A percentile compares a stretch with the other conserved stretches of the same genome.
Conservation (phyloP, 2,329 filamentous ascomycete species). For the Epichloe bromicola region DNA sequence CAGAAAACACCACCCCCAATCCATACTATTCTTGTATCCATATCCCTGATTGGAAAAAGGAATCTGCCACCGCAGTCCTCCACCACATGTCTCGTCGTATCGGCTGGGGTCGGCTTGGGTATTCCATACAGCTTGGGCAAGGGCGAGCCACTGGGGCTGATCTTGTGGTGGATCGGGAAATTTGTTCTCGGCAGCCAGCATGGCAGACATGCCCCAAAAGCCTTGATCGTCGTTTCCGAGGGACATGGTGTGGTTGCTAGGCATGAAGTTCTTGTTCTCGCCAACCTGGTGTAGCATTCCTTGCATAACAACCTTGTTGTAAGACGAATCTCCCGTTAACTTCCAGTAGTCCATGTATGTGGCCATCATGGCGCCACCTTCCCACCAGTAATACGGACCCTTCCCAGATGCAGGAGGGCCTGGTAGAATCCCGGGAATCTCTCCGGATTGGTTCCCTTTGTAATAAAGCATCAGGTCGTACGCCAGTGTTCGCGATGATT, state of each 20-base stretch:
- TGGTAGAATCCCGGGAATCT: constrained; percentile 43
- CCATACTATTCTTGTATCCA: constrained; percentile 55
- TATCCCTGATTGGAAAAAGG: constrained; percentile 62
- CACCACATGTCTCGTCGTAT: constrained; percentile 50
- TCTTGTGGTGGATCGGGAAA: constrained; percentile 45
- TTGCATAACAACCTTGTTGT: constrained; percentile 44
- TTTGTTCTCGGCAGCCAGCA: constrained; percentile 52
- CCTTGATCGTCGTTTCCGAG: constrained; percentile 59
- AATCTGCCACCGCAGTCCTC: constrained; percentile 68
- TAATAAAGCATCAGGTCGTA: constrained; percentile 39
- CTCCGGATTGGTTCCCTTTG: constrained; percentile 35
- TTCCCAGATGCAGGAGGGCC: constrained; percentile 33
- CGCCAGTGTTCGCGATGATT: constrained; percentile 33
- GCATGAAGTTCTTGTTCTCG: constrained; percentile 45
- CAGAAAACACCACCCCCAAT: not conserved
- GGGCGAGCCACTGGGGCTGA: constrained; percentile 46
- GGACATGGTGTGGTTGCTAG: constrained; percentile 42
- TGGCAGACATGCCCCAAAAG: constrained; percentile 56
- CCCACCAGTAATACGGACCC: constrained; percentile 63
- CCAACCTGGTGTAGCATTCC: constrained; percentile 47
- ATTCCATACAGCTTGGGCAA: constrained; percentile 59
- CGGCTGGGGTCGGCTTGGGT: constrained; percentile 46
- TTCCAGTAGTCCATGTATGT: constrained; percentile 59
- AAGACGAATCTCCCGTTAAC: constrained; percentile 49
- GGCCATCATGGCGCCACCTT: constrained; percentile 56